Evolutionary conservation across 2,329 filamentous ascomycete species (phyloP), one percentile per base, ranked within the genome.

Genomic region (Tympanopsis confertula): DNA sequence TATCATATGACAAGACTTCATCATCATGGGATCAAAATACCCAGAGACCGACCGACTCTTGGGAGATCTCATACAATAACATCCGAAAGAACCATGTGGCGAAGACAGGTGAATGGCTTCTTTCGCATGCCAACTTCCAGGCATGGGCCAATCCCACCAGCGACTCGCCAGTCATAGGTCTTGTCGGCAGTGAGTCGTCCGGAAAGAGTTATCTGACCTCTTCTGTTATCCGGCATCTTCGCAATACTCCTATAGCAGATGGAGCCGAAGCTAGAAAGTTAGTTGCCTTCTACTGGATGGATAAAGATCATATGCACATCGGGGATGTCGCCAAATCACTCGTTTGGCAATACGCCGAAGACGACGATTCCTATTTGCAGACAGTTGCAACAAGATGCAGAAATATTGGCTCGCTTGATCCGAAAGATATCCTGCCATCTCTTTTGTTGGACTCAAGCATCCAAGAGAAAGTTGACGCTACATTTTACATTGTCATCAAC

Each of bases 181-280:
- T 57, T 3, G 48, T 45, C 12, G 55, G 54, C 2, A 43, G 41
- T 13, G 49, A 47, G 20, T 50, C 51, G 20, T 50, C 54, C 1
- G 55, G 54, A 3, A 56, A 57, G 42, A 56, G 54, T 14, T 55
- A 53, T 17, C 40, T 56, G 40, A 49, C 54, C 41, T 48, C 54
- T 10, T 57, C 56, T 33, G 44, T 48, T 17, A 40, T 57, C 22
- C 50, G 46, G 20, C 44, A 47, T 15, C 41, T 56, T 12, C 47
- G 51, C 28, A 49, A 45, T n/a, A 7, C 7, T 26, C 33, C 35
- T 45, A 29, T 45, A 43, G 5, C 42, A 39, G 7, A 41, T 42
- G 5, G 47, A 44, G 1, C 48, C 50, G 13, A 50, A 0, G 46
- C 50, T 10, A 47, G 52, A 7, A 44, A 45, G 3, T 49, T 53